A percentile compares a stretch with the other conserved stretches of the same genome.
Conservation (phyloP, 345 rosid genomes). For the Ricinus communis region DNA sequence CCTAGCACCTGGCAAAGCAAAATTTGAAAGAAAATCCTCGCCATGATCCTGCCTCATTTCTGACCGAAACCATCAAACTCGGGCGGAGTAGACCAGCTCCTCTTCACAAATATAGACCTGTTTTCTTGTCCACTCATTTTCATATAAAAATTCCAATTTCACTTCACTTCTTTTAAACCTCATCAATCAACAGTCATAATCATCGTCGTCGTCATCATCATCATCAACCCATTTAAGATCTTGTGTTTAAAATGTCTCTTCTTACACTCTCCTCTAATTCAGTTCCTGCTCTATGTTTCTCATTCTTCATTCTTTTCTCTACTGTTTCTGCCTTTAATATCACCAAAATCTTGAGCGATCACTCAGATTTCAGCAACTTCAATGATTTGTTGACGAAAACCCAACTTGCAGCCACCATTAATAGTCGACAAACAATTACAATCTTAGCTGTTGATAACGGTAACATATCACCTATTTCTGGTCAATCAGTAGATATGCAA, state of each 20-base stretch:
- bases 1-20: too few relatives aligned
- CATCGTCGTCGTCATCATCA: too few relatives aligned
- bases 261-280: background rate
- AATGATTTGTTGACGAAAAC: conserved; percentile 25
- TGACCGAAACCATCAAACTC: background rate
- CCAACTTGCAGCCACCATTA: conserved; percentile 26
- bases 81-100: background rate
- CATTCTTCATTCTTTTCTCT: conserved; percentile 10
- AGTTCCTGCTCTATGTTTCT: background rate
- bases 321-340: conserved; percentile 31
- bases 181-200: too few relatives aligned
- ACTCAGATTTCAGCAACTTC: conserved; percentile 39
- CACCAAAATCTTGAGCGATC: conserved; percentile 24
- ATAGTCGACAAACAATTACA: conserved; percentile 34
- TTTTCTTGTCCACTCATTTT: conserved; percentile 11
- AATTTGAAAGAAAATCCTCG: too few relatives aligned
- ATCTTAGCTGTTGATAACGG: conserved; percentile 38
- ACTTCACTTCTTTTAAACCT: too few relatives aligned
- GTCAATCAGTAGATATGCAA: conserved; percentile 4
- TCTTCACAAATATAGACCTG: conserved; percentile 4
- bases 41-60: background rate
- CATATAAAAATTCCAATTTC: too few relatives aligned
- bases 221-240: background rate
- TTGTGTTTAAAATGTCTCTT: conserved; percentile 1
- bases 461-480: conserved; percentile 14